Evolutionary conservation across 306 rosid genomes (phyloP).

Genomic region (Trifolium repens): DNA sequence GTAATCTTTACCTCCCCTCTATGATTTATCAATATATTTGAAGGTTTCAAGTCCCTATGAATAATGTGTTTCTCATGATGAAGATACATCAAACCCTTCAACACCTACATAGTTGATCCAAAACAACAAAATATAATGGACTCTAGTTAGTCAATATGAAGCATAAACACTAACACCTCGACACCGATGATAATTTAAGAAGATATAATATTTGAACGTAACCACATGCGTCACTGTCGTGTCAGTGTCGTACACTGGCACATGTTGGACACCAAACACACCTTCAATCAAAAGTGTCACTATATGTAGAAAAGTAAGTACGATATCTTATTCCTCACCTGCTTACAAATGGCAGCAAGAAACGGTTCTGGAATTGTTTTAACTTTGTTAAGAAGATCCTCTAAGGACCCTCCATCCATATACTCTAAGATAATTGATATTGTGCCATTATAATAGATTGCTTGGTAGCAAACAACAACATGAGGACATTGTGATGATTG

Average conservation of each 20-base stretch:
- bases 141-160: constrained; percentile 4
- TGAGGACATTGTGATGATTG: constrained; percentile 86
- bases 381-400: constrained; percentile 79
- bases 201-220: no score
- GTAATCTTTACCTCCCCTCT: constrained; percentile 94
- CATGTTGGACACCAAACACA: no score
- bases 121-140: constrained; percentile 17
- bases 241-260: no score
- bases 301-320: background rate
- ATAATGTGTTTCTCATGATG: constrained; percentile 89
- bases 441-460: constrained; percentile 77
- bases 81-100: constrained; percentile 84
- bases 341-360: constrained; percentile 85
- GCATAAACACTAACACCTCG: no score
- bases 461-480: constrained; percentile 81
- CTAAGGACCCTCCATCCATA: constrained; percentile 99
- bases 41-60: constrained; percentile 94
- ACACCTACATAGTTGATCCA: constrained; percentile 60
- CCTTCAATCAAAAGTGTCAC: no score
- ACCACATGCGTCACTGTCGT: no score
- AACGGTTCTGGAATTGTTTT: constrained; percentile 72
- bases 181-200: no score
- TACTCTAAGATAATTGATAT: constrained; percentile 94
- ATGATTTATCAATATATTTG: constrained; percentile 86
- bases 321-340: constrained; percentile 53